Base-by-base conservation (phyloP, 306 rosid genomes). In the Prunus mume region DNA sequence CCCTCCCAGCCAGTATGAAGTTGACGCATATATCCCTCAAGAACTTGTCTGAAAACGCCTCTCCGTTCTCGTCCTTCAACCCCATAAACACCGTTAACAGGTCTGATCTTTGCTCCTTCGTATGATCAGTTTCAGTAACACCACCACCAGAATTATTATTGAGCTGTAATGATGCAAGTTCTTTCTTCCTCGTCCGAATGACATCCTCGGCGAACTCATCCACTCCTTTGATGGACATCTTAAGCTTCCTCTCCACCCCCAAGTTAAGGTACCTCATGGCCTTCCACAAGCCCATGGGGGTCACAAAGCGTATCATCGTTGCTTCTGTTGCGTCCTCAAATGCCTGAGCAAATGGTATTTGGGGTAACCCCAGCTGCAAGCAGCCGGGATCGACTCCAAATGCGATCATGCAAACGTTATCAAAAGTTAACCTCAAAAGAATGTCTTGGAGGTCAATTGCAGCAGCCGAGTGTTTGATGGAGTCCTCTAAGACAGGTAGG, bases 311-410 rank as follows among this genome's bases (percentile, higher is more conserved):
- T 24, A 87, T 50, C 60, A 92, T 56, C 0, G 96, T 88, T 17
- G 83, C 96, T 81, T 95, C 96, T 0, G 98, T 95, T 0, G 98
- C 97, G 38, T 92, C 95, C 79, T 95, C 98, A 60, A 95, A 95
- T 14, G 97, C 96, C 68, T 54, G 84, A 3, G 98, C 98, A 72
- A 95, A 95, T 7, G 96, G 91, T 25, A 95, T 90, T 27, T 68
- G 75, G 2, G 95, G 90, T 55, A 90, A 80, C n/a, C 85, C 85
- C 2, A 55, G 74, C 41, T 76, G 58, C 64, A 87, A 83, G 72
- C 98, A 95, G 56, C 98, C 96, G 2, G 98, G 97, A 74, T 95
- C 97, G 25, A 85, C 97, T 18, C 98, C 98, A 32, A 92, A 95
- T 1, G 98, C 98, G 27, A 95, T 89, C 92, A 95, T 86, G 70